A percentile compares a stretch with the other conserved stretches of the same genome.
Evolutionary conservation across 1,284 basidiomycete genomes (phyloP).

Genomic region (Golubevia pallescens): DNA sequence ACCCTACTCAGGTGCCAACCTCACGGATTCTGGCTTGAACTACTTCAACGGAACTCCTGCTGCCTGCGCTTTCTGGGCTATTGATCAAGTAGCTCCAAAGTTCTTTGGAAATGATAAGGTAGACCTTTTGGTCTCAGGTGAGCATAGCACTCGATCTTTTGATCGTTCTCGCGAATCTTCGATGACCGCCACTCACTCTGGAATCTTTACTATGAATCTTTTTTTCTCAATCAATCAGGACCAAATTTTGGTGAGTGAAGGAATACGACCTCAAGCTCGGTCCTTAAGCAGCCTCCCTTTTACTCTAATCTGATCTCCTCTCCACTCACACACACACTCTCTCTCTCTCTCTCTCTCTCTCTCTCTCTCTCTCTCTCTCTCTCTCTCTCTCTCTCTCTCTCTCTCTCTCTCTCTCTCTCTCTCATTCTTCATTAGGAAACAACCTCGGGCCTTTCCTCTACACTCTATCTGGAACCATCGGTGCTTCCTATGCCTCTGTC

Average conservation of each 20-base stretch:
- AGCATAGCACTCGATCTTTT: too few relatives aligned
- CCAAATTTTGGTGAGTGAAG: constrained; percentile 14
- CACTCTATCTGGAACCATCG: constrained; percentile 50
- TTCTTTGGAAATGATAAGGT: constrained; percentile 29
- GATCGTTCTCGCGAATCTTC: constrained; percentile 1
- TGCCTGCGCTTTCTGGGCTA: constrained; percentile 27
- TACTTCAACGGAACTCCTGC: constrained; percentile 48
- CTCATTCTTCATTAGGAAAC: constrained; percentile 25
- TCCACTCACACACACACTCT: too few relatives aligned
- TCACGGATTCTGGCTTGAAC: constrained; percentile 22
- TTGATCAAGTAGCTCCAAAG: constrained; percentile 28
- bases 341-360: neutral
- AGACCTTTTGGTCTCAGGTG: constrained; percentile 26
- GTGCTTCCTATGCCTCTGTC: constrained; percentile 35
- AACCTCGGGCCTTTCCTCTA: constrained; percentile 44
- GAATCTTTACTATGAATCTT: too few relatives aligned
- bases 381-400: neutral
- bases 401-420: neutral
- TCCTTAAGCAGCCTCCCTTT: neutral
- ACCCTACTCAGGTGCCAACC: constrained; percentile 26
- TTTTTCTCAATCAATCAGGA: constrained; percentile 9
- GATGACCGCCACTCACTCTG: neutral
- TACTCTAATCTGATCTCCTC: neutral
- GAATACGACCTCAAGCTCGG: constrained; percentile 14
- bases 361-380: neutral